A percentile compares a stretch with the other conserved stretches of the same genome.
Conservation (phyloP, 495 filamentous ascomycete genomes). For the Penicillium arizonense region DNA sequence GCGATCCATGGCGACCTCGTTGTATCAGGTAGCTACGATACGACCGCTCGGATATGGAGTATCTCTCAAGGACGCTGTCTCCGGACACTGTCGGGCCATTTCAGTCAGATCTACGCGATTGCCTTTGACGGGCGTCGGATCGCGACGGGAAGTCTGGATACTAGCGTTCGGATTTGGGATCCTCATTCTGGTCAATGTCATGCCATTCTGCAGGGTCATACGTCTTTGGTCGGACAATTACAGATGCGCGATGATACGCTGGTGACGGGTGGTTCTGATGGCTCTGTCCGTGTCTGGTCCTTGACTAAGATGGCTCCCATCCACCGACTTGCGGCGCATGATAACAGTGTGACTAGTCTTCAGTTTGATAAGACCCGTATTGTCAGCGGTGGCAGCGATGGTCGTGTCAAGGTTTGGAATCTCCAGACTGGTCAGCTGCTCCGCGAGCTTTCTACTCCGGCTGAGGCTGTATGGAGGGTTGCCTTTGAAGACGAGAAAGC, state of each 20-base stretch:
- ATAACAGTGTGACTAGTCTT: slow-evolving; percentile 95
- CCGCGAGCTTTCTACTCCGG: slow-evolving; percentile 82
- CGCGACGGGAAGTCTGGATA: slow-evolving; percentile 96
- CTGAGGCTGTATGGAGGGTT: slow-evolving; percentile 95
- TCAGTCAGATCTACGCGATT: slow-evolving; percentile 98
- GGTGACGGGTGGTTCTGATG: slow-evolving; percentile 94
- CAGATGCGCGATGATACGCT: slow-evolving; percentile 93
- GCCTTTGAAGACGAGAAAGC: slow-evolving; percentile 98
- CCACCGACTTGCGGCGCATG: slow-evolving; percentile 93
- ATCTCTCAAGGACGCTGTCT: slow-evolving; percentile 91
- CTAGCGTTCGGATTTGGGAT: slow-evolving; percentile 96
- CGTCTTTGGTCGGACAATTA: slow-evolving; percentile 93
- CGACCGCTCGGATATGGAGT: slow-evolving; percentile 94
- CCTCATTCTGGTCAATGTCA: slow-evolving; percentile 81
- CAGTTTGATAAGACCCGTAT: slow-evolving; percentile 95
- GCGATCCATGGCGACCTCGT: slow-evolving; percentile 95
- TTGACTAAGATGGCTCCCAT: slow-evolving; percentile 84
- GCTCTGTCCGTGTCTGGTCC: slow-evolving; percentile 94
- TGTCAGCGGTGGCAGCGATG: slow-evolving; percentile 93
- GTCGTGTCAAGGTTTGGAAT: slow-evolving; percentile 96
- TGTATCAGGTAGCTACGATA: slow-evolving; percentile 96
- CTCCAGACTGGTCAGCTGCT: slow-evolving; percentile 86
- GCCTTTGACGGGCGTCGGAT: slow-evolving; percentile 92
- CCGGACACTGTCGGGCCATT: slow-evolving; percentile 88
- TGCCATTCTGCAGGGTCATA: slow-evolving; percentile 95